Conservation (phyloP, 257 asterid genomes). For the Haberlea rhodopensis region DNA sequence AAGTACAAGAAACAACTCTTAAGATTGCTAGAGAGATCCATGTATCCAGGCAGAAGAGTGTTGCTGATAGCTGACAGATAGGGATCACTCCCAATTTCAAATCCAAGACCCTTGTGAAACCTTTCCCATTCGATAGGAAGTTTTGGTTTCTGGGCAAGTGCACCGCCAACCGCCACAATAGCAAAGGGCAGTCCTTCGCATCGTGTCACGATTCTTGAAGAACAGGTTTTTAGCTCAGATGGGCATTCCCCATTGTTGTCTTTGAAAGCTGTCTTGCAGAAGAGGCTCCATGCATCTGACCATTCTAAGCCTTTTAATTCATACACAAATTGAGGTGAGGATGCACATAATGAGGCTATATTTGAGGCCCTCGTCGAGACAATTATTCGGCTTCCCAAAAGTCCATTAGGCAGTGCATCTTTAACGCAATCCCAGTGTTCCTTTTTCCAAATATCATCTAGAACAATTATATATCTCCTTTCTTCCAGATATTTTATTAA, state of each 20-base stretch:
- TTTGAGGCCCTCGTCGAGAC: constrained; percentile 38
- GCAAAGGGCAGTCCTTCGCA: constrained; percentile 51
- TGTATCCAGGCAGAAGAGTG: constrained; percentile 32
- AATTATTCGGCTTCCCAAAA: constrained; percentile 42
- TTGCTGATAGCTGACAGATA: constrained; percentile 17
- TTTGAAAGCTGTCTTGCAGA: constrained; percentile 47
- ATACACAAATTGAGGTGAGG: constrained; percentile 9
- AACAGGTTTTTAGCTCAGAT: constrained; percentile 26
- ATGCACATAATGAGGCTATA: constrained; percentile 33
- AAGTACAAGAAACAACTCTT: constrained; percentile 47
- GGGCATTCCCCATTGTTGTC: constrained; percentile 36
- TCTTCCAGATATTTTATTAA: constrained; percentile 14
- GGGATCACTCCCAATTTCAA: constrained; percentile 23
- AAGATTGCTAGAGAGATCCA: constrained; percentile 43
- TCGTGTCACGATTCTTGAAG: constrained; percentile 19
- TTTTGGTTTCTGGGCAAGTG: constrained; percentile 29
- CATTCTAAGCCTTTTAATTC: constrained; percentile 18
- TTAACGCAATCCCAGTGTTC: constrained; percentile 35
- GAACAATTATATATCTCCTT: constrained; percentile 41
- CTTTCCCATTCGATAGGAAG: constrained; percentile 28
- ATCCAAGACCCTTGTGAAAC: constrained; percentile 26
- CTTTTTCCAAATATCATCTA: constrained; percentile 44
- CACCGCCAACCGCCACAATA: constrained; percentile 38
- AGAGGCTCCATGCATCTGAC: constrained; percentile 42
- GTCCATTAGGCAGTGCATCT: constrained; percentile 37